These are phyloP conservation scores for Leishmania lainsoni DNA, from an alignment of 208 protist genomes.

Conservation along the genomic window DNA sequence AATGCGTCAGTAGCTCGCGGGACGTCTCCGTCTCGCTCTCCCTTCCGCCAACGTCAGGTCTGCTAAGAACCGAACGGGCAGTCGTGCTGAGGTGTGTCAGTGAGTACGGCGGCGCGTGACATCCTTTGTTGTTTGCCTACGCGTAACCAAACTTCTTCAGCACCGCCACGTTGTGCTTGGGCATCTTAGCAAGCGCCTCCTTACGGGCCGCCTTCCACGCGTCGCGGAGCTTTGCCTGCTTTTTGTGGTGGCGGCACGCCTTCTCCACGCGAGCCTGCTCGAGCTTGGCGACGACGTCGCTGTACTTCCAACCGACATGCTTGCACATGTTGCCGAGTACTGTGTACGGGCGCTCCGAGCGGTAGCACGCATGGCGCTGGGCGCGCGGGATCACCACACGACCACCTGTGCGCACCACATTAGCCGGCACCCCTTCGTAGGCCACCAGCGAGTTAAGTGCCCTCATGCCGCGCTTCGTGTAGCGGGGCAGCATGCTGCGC, in stretches of 20 bases:
- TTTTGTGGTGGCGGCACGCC: slow-evolving; percentile 64
- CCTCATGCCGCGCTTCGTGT: slow-evolving; percentile 85
- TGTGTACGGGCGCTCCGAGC: slow-evolving; percentile 79
- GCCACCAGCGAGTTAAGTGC: slow-evolving; percentile 76
- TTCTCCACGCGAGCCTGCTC: slow-evolving; percentile 81
- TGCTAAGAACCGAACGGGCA: neutral
- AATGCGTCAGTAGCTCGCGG: neutral
- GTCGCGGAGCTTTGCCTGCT: slow-evolving; percentile 68
- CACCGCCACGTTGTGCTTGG: slow-evolving; percentile 83
- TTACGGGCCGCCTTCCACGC: slow-evolving; percentile 76
- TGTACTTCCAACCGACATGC: slow-evolving; percentile 91
- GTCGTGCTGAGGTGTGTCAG: neutral
- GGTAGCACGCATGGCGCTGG: slow-evolving; percentile 79
- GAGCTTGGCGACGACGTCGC: slow-evolving; percentile 78
- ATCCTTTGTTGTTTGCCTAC: neutral
- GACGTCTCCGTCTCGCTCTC: neutral
- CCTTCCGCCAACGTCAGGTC: neutral
- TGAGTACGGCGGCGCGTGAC: neutral
- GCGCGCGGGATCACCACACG: slow-evolving; percentile 74
- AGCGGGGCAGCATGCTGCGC: slow-evolving; percentile 98
- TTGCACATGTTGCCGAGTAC: slow-evolving; percentile 89
- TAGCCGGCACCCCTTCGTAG: slow-evolving; percentile 84
- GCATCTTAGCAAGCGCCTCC: slow-evolving; percentile 80
- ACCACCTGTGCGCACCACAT: slow-evolving; percentile 66
- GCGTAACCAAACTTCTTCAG: slow-evolving; percentile 88